Conservation (phyloP, 495 filamentous ascomycete species). For the Glonium stellatum region DNA sequence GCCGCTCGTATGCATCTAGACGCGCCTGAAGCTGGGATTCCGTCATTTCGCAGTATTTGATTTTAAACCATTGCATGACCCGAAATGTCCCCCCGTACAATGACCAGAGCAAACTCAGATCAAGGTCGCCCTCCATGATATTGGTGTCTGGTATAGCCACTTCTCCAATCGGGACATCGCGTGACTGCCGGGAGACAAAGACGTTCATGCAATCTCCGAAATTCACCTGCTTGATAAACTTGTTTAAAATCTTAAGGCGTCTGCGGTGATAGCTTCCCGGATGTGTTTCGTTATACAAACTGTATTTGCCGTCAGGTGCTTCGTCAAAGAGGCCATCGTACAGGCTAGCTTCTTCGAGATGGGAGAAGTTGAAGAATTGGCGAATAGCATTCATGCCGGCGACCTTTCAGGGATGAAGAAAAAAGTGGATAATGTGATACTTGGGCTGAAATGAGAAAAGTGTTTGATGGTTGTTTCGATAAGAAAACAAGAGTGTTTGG, state of each 20-base stretch:
- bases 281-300: neutral
- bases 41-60: conserved; percentile 1
- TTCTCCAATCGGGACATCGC: neutral
- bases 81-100: neutral
- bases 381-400: neutral
- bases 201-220: neutral
- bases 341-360: neutral
- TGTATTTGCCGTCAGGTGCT: neutral
- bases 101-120: conserved; percentile 2
- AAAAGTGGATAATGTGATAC: no score
- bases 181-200: neutral
- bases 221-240: neutral
- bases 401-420: neutral
- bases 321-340: conserved; percentile 1
- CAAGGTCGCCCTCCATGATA: neutral
- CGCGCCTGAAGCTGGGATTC: neutral
- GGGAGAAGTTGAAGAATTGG: neutral
- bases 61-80: conserved; percentile 1
- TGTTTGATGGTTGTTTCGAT: no score
- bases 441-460: no score
- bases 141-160: neutral
- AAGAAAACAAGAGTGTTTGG: no score
- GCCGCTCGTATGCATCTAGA: neutral
- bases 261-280: neutral
- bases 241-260: conserved; percentile 2